A percentile compares a stretch with the other conserved stretches of the same genome.
Conservation (phyloP, 164 flowering plant species). For the Liquidambar formosana region DNA sequence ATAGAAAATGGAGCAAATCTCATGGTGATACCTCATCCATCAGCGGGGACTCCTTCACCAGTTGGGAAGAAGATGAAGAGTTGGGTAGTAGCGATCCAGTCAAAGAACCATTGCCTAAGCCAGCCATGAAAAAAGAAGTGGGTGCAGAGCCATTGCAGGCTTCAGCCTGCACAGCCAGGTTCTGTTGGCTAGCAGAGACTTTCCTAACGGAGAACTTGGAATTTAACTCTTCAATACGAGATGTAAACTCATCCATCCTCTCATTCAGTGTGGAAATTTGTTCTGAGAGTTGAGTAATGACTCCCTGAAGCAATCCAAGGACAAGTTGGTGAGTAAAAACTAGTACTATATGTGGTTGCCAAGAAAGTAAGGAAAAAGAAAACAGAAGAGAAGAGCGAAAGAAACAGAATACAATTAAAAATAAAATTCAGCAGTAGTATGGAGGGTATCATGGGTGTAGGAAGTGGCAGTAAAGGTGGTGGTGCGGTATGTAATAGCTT, state of each 20-base stretch:
- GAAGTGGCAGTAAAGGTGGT: not conserved
- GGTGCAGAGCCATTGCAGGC: slow-evolving; percentile 85
- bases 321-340: not conserved
- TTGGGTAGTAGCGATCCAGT: slow-evolving; percentile 58
- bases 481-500: not conserved
- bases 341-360: not conserved
- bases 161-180: slow-evolving; percentile 59
- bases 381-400: not conserved
- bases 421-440: not conserved
- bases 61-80: slow-evolving; percentile 78
- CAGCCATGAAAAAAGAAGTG: slow-evolving; percentile 65
- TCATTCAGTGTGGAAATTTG: slow-evolving; percentile 89
- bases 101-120: slow-evolving; percentile 71
- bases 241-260: slow-evolving; percentile 91
- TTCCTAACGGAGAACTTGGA: slow-evolving; percentile 52
- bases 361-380: not conserved
- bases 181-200: slow-evolving; percentile 65
- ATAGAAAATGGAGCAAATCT: not conserved
- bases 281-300: slow-evolving; percentile 76
- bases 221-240: slow-evolving; percentile 84
- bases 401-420: not conserved
- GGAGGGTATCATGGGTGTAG: too few relatives aligned
- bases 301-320: slow-evolving; percentile 53
- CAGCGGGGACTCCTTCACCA: slow-evolving; percentile 67
- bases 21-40: slow-evolving; percentile 71